phyloP scores from a whole-genome alignment of 2,329 filamentous ascomycete species.

The Cladosporium sp. region DNA sequence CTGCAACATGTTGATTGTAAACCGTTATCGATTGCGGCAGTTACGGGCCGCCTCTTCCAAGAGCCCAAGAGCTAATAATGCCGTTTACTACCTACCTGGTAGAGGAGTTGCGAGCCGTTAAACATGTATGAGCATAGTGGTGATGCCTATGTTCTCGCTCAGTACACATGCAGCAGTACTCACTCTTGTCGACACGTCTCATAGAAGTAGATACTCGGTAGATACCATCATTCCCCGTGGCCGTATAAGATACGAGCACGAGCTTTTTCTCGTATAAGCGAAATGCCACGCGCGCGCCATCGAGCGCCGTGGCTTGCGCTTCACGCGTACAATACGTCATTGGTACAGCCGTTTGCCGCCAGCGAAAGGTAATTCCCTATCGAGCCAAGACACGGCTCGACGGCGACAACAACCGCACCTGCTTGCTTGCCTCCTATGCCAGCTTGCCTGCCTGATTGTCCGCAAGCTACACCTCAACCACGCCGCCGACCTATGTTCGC shows the following conservation, averaged over 20 bases:
- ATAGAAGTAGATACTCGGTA: too few relatives aligned
- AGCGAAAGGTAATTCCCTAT: background rate
- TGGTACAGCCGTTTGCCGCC: conserved; percentile 8
- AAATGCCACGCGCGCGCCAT: conserved; percentile 3
- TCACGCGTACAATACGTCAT: background rate
- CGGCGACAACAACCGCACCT: conserved; percentile 13
- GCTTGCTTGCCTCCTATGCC: background rate
- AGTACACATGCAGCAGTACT: background rate
- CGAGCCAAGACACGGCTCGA: conserved; percentile 6
- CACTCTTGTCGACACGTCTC: background rate
- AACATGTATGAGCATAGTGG: background rate
- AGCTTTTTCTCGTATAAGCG: background rate
- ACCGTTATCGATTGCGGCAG: background rate
- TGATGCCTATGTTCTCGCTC: background rate
- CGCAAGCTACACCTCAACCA: background rate
- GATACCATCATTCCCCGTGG: background rate
- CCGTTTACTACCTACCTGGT: background rate
- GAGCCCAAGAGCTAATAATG: background rate
- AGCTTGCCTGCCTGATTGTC: background rate
- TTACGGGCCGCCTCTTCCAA: background rate
- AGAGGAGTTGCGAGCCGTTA: background rate
- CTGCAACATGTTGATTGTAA: background rate
- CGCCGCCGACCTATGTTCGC: background rate
- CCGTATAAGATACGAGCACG: background rate
- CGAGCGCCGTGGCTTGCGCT: conserved; percentile 5